These are phyloP conservation scores for Xylariaceae sp. DNA, from an alignment of 2,329 filamentous ascomycete species.

Conservation along the genomic window DNA sequence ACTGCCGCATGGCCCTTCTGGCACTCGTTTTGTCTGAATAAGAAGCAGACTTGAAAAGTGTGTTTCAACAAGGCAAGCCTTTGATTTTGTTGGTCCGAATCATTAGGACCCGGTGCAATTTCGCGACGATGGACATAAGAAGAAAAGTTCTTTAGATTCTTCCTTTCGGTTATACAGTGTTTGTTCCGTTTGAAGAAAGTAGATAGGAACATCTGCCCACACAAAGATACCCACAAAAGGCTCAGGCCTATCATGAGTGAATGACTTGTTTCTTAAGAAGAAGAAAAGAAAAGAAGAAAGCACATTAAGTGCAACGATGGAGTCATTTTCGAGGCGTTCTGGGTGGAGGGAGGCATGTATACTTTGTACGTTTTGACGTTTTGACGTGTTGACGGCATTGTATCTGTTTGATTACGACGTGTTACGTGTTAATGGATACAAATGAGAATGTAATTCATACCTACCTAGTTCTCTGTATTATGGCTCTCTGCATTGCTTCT, in stretches of 20 bases:
- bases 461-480: not conserved
- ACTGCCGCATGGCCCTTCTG: conserved; percentile 95
- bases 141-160: conserved; percentile 14
- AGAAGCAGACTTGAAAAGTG: conserved; percentile 9
- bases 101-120: too few species aligned
- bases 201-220: conserved; percentile 28
- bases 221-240: conserved; percentile 25
- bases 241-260: conserved; percentile 32
- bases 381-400: not conserved
- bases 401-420: not conserved
- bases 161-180: not conserved
- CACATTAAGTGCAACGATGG: conserved; percentile 14
- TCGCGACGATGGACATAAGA: conserved; percentile 15
- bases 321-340: conserved; percentile 11
- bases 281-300: not conserved
- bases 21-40: conserved; percentile 73
- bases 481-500: too few species aligned
- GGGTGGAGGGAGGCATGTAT: conserved; percentile 16
- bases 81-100: too few species aligned
- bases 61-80: not conserved
- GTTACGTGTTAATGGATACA: conserved; percentile 2
- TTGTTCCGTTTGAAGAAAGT: conserved; percentile 23
- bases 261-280: conserved; percentile 20
- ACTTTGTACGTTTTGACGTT: conserved; percentile 16
- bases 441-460: not conserved